Conservation (phyloP, 192 early-diverging fungal genomes). For the Linderina pennispora region DNA sequence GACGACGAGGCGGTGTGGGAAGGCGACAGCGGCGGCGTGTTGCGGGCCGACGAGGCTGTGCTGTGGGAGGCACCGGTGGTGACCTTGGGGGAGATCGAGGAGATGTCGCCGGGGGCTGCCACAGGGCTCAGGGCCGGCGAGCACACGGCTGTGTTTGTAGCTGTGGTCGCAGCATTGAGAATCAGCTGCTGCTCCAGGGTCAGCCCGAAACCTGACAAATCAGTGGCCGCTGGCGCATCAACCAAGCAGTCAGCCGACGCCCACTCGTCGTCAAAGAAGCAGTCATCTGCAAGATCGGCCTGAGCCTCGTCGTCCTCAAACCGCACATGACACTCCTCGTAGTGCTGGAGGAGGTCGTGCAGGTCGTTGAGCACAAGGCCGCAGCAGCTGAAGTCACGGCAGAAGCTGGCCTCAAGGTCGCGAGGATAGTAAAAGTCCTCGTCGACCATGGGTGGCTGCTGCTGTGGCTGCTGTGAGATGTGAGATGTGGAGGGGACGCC, state of each 20-base stretch:
- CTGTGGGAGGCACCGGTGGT: not conserved
- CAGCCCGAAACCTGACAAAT: conserved; percentile 35
- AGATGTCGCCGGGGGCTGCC: conserved; percentile 5
- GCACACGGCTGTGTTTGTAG: conserved; percentile 18
- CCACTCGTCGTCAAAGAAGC: conserved; percentile 48
- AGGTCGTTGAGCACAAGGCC: conserved; percentile 81
- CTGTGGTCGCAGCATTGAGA: conserved; percentile 24
- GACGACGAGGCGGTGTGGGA: conserved; percentile 34
- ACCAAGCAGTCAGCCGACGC: conserved; percentile 25
- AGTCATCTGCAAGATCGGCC: conserved; percentile 34
- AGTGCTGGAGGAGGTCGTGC: conserved; percentile 94
- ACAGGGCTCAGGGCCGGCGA: conserved; percentile 16
- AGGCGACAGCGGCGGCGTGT: conserved; percentile 39
- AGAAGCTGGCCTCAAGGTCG: conserved; percentile 84
- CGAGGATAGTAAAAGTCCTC: conserved; percentile 54
- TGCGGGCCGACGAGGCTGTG: not conserved
- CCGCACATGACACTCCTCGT: conserved; percentile 89
- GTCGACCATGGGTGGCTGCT: conserved; percentile 23
- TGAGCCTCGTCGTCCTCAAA: conserved; percentile 78
- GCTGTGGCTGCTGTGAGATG: conserved; percentile 8
- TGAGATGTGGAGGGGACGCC: conserved; percentile 7
- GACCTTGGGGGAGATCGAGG: conserved; percentile 3
- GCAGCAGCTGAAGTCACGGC: conserved; percentile 95
- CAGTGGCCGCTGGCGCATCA: conserved; percentile 3
- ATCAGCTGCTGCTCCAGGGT: conserved; percentile 44